phyloP scores from a whole-genome alignment of 306 rosid species.

The Glycyrrhiza uralensis region DNA sequence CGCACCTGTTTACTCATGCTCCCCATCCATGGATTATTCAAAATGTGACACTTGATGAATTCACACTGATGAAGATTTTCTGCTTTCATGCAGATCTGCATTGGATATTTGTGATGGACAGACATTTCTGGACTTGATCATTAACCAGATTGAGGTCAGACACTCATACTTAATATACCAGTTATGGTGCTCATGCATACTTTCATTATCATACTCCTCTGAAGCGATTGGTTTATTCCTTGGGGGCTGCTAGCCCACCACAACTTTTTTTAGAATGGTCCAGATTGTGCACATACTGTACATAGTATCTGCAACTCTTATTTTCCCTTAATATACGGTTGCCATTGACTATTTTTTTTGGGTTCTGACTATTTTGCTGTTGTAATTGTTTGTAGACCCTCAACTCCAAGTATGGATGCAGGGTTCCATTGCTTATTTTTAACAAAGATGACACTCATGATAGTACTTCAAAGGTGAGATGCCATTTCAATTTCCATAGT shows the following conservation, averaged over 20 bases:
- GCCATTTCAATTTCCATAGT: conserved; percentile 17
- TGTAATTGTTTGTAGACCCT: conserved; percentile 46
- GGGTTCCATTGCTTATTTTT: conserved; percentile 58
- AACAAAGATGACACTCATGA: conserved; percentile 47
- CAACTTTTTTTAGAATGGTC: background rate
- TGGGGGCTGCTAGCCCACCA: background rate
- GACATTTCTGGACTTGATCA: conserved; percentile 52
- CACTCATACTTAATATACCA: background rate
- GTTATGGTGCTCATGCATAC: background rate
- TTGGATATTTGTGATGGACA: conserved; percentile 47
- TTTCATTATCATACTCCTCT: background rate
- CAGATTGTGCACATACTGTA: background rate
- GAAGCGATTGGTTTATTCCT: background rate
- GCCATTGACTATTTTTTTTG: background rate
- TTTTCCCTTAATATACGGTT: background rate
- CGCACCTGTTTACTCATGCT: background rate
- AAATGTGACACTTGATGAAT: background rate
- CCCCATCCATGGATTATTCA: background rate
- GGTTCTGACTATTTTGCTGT: conserved; percentile 4
- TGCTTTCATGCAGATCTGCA: conserved; percentile 44
- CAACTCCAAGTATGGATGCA: conserved; percentile 53
- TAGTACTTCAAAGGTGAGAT: conserved; percentile 51
- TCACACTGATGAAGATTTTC: background rate
- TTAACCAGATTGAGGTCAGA: conserved; percentile 65
- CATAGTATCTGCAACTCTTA: background rate